Evolutionary conservation across 306 rosid species (phyloP), one percentile per base, ranked within the genome.

Genomic region (Cucumis melo): DNA sequence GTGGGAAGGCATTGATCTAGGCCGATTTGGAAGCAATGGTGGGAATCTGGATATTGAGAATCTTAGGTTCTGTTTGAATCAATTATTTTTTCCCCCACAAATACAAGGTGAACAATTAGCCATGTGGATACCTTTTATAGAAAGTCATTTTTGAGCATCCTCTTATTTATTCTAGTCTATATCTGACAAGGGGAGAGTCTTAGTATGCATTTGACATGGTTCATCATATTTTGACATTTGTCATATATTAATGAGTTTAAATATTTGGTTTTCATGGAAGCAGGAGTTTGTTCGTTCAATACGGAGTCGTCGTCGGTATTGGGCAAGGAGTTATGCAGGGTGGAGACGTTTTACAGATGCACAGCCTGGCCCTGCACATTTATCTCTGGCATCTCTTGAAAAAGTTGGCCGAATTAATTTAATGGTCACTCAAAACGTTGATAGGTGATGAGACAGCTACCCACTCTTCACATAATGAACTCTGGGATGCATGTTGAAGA

Each of bases 281-380:
- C 91, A 87, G 87, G 87, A 93, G 82, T 93, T 93, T 82, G 74
- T 86, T 73, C 96, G 93, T 70, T 93, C 91, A 53, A 87, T 46
- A 74, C 86, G 84, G 71, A 84, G 93, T 75, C 91, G 92, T 23
- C 89, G 96, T 84, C 87, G 93, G 76, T 93, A 93, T 66, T 93
- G 98, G 98, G 90, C 98, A 67, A 86, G 98, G 82, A 93, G 98
- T 85, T 93, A 88, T 86, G 93, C 98, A 64, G 98, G 97, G 51
- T 93, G 97, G 98, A 93, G 90, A 82, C 80, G 66, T 24, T 91
- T 93, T 74, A 80, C 92, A 21, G 90, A 89, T 3, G 92, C 97
- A 19, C 88, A 85, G 77, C 98, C 98, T 59, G 70, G 93, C 78
- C 87, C 87, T 67, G 97, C 96, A 55, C 93, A 91, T 86, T 51